phyloP scores from a whole-genome alignment of 2,329 filamentous ascomycete species.

The Trichoderma arundinaceum region DNA sequence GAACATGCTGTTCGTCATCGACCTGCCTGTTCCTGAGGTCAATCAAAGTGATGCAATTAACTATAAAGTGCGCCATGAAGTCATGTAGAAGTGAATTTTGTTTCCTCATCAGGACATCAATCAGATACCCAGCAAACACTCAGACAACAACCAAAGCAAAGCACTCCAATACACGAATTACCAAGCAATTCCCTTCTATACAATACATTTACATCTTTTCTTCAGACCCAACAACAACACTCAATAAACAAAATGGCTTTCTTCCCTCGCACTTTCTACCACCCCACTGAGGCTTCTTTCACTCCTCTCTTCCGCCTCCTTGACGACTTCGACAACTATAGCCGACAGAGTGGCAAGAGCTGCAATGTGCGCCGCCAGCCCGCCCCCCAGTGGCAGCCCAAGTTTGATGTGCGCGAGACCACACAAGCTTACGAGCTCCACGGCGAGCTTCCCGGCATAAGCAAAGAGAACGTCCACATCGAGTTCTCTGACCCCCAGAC shows the following conservation, averaged over 20 bases:
- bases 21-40: conserved; percentile 35
- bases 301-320: conserved; percentile 68
- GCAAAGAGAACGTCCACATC: conserved; percentile 74
- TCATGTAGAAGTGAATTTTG: conserved; percentile 2
- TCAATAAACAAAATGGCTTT: conserved; percentile 56
- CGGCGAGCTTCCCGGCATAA: conserved; percentile 78
- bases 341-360: conserved; percentile 44
- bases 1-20: conserved; percentile 33
- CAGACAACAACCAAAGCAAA: conserved; percentile 21
- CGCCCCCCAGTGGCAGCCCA: conserved; percentile 69
- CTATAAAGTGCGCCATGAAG: conserved; percentile 42
- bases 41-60: conserved; percentile 33
- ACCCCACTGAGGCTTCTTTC: conserved; percentile 58
- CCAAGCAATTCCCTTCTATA: neutral
- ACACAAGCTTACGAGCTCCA: conserved; percentile 74
- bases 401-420: conserved; percentile 78
- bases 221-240: conserved; percentile 13
- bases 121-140: conserved; percentile 36
- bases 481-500: conserved; percentile 81
- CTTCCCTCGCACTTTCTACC: conserved; percentile 61
- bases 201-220: neutral
- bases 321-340: conserved; percentile 67
- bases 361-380: conserved; percentile 39
- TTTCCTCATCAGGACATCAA: conserved; percentile 36
- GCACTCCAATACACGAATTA: neutral